phyloP scores from a whole-genome alignment of 2,329 filamentous ascomycete genomes.

The Stachybotrys echinatus region DNA sequence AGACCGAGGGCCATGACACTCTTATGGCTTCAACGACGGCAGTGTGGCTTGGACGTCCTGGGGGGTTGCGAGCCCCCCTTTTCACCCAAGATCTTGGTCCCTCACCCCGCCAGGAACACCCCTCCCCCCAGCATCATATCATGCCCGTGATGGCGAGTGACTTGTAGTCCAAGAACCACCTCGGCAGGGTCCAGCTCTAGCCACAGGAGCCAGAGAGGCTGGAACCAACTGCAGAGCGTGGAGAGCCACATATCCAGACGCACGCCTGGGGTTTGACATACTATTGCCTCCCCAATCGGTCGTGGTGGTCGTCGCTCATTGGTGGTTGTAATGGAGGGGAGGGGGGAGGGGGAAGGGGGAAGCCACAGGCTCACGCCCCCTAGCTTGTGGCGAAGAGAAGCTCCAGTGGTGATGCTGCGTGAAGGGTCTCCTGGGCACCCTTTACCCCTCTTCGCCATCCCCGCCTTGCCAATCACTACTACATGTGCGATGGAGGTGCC shows the following conservation, averaged over 20 bases:
- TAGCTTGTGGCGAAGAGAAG: neutral
- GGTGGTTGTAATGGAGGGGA: neutral
- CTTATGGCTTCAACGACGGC: neutral
- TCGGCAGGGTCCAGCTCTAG: neutral
- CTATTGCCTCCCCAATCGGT: neutral
- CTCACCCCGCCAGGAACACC: neutral
- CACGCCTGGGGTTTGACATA: neutral
- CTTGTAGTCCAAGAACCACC: conserved; percentile 17
- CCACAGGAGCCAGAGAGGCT: neutral
- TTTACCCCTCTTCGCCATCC: neutral
- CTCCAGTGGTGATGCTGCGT: neutral
- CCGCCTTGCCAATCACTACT: no score
- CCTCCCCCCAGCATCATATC: neutral
- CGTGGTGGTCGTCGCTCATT: neutral
- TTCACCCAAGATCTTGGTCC: no score
- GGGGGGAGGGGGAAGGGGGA: neutral
- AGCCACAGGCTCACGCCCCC: neutral
- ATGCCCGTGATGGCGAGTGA: conserved; percentile 13
- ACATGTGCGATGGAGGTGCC: no score
- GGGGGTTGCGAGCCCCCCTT: neutral
- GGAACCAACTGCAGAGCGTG: neutral
- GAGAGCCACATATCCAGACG: neutral
- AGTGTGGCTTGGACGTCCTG: neutral
- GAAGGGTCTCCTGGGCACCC: neutral
- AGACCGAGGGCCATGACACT: neutral